Base-by-base conservation (phyloP, 2,329 filamentous ascomycete species). In the Akanthomyces uredinophilus region DNA sequence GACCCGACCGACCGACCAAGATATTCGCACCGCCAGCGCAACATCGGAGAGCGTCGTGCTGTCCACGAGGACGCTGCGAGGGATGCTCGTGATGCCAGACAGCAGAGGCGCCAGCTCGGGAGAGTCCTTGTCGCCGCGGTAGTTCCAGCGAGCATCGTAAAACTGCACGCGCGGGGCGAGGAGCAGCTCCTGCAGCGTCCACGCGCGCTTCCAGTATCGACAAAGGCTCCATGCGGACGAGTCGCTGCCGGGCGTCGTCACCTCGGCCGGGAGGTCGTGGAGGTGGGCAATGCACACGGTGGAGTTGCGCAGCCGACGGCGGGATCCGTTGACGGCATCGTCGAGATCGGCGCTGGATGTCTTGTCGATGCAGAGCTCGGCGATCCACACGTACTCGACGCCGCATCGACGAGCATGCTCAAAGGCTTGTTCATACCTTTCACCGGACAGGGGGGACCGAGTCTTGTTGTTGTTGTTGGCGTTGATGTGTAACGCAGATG, bases 171-270 rank as follows among this genome's bases (percentile, higher is more conserved):
- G 37, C 1, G 37, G 54, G 5, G 61, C 20, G 13, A 63, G 27
- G 32, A 63, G 35, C 16, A 59, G 61, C 61, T 63, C 61, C 32
- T 63, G 61, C 22, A 63, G 29, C 4, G 61, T 59, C 61, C 61
- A 63, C 0, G 61, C n/a, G 2, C 61, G 47, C 13, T 49, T 59
- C 61, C 61, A 63, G 41, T 63, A 63, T 3, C 49, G 54, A 32
- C 61, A 63, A 20, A 49, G 54, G 14, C 27, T 11, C 46, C 53
- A 59, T 5, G 11, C 20, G 5, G 27, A 18, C 13, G 32, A 14
- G 14, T 56, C 43, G 18, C 11, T 13, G 24, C 51, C 52, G 14
- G 27, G 24, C 8, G 14, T 39, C 3, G 39, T 29, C 37, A 18
- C 14, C 5, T 35, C 39, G 29, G 37, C 11, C 1, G 29, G 29